Percentiles rank a stretch among this genome's conserved stretches.
phyloP scores from a whole-genome alignment of 192 early-diverging fungal genomes.

The Coemansia sp. region DNA sequence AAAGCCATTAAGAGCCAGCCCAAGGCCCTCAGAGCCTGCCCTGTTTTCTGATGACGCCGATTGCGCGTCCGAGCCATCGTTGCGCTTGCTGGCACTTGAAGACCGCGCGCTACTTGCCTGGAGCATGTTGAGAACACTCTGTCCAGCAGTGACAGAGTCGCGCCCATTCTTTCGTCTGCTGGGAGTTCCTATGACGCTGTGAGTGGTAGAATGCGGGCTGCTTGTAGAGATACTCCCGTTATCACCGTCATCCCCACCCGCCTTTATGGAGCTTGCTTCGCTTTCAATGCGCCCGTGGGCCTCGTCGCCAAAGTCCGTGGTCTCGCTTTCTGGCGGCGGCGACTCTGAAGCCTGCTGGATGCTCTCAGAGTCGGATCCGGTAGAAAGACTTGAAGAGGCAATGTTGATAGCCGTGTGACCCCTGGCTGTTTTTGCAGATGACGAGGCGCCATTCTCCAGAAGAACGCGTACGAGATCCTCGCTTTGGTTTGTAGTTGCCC shows the following conservation, averaged over 20 bases:
- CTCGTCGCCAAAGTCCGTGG: constrained; percentile 10
- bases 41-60: constrained; percentile 4
- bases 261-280: constrained; percentile 17
- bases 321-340: constrained; percentile 18
- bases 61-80: background rate
- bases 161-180: constrained; percentile 18
- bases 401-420: constrained; percentile 78
- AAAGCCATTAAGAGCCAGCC: constrained; percentile 6
- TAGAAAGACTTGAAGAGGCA: constrained; percentile 51
- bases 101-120: constrained; percentile 37
- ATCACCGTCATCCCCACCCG: constrained; percentile 8
- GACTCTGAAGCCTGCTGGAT: constrained; percentile 22
- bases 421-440: constrained; percentile 63
- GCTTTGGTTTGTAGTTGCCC: constrained; percentile 85
- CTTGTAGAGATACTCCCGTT: constrained; percentile 16
- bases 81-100: constrained; percentile 14
- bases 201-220: constrained; percentile 37
- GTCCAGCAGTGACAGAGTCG: constrained; percentile 37
- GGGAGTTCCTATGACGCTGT: constrained; percentile 34
- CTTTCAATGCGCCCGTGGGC: constrained; percentile 4
- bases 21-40: constrained; percentile 14
- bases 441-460: constrained; percentile 76
- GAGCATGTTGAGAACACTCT: constrained; percentile 53
- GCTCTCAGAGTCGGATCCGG: constrained; percentile 37
- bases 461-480: constrained; percentile 70